Conservation (phyloP, 164 flowering plant genomes). For the Platanus orientalis region DNA sequence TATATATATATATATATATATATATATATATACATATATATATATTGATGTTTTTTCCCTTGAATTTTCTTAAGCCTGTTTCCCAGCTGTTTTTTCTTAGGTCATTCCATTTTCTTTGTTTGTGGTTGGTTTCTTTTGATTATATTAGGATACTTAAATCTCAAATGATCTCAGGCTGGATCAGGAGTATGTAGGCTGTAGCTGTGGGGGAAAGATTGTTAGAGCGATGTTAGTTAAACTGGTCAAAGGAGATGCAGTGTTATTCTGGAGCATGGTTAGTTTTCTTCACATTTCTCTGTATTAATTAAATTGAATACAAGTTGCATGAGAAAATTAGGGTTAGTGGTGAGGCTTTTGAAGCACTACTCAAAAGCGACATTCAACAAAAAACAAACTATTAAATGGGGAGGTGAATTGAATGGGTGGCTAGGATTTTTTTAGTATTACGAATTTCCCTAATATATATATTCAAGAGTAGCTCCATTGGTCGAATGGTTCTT, state of each 20-base stretch:
- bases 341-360: not conserved
- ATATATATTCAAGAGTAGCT: not conserved
- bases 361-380: no score
- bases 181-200: constrained; percentile 68
- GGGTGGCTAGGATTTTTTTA: not conserved
- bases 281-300: constrained; percentile 1
- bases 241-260: constrained; percentile 82
- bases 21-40: no score
- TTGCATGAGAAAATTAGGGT: not conserved
- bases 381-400: no score
- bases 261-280: constrained; percentile 98
- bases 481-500: not conserved
- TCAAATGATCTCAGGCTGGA: constrained; percentile 59
- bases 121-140: no score
- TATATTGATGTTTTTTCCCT: no score
- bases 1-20: no score
- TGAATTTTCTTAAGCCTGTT: no score
- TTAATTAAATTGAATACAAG: not conserved
- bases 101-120: no score
- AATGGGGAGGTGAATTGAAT: not conserved
- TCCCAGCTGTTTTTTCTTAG: no score
- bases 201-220: constrained; percentile 64
- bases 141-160: no score
- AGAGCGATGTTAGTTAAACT: constrained; percentile 79
- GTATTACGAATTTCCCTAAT: no score